Evolutionary conservation across 306 rosid genomes (phyloP).

Genomic region (Cajanus cajan): DNA sequence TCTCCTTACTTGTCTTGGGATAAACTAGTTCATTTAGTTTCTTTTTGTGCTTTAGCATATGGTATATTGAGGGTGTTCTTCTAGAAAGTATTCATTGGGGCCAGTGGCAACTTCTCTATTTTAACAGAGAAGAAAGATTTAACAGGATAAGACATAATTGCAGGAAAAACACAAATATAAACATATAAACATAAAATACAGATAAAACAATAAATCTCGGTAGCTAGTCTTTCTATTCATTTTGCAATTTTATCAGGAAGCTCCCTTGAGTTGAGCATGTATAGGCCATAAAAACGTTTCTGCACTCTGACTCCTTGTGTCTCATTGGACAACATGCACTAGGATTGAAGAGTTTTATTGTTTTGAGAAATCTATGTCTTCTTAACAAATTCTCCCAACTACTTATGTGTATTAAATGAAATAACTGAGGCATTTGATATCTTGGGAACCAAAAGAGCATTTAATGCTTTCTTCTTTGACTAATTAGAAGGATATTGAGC

Average conservation of each 20-base stretch:
- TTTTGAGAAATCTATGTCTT: background rate
- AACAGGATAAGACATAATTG: background rate
- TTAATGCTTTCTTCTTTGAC: constrained; percentile 13
- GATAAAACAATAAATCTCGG: background rate
- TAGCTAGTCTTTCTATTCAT: background rate
- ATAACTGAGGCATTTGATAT: constrained; percentile 7
- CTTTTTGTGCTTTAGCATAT: background rate
- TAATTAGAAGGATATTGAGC: background rate
- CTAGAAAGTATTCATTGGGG: background rate
- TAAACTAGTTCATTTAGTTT: constrained; percentile 10
- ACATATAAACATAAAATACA: background rate
- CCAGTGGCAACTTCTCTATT: background rate
- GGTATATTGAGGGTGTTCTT: constrained; percentile 15
- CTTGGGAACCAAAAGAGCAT: background rate
- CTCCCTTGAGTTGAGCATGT: background rate
- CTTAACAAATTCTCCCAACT: background rate
- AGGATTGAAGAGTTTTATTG: background rate
- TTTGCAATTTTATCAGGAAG: background rate
- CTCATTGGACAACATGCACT: background rate
- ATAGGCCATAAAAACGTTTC: background rate
- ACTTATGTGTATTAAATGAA: background rate
- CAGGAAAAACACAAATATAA: background rate
- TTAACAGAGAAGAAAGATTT: constrained; percentile 6
- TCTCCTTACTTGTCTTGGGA: constrained; percentile 9
- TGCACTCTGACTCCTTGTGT: background rate